These are phyloP conservation scores for Rhodofomes roseus DNA, from an alignment of 1,284 basidiomycete species.

Conservation along the genomic window DNA sequence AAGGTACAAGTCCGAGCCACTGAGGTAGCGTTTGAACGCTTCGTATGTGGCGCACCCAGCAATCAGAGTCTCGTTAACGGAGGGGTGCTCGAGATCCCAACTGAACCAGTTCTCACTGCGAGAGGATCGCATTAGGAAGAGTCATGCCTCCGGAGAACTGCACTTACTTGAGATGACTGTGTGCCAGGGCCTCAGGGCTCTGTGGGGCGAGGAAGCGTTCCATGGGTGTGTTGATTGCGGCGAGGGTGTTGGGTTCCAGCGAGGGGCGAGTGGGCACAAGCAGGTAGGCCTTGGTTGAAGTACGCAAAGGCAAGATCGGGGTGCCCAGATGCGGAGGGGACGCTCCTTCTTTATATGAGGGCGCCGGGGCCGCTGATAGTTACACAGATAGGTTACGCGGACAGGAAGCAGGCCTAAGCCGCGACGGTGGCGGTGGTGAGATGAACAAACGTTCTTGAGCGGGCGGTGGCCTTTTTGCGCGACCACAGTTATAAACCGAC, in stretches of 20 bases:
- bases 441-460: conserved; percentile 21
- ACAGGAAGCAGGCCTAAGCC: neutral
- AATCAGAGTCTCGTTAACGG: conserved; percentile 68
- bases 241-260: neutral
- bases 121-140: conserved; percentile 12
- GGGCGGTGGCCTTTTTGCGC: conserved; percentile 1
- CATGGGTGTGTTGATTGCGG: conserved; percentile 34
- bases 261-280: neutral
- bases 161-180: conserved; percentile 63
- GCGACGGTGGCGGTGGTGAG: conserved; percentile 5
- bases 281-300: conserved; percentile 3
- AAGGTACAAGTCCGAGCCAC: conserved; percentile 59
- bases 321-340: conserved; percentile 3
- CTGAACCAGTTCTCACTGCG: conserved; percentile 59
- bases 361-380: conserved; percentile 4
- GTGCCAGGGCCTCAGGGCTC: conserved; percentile 68
- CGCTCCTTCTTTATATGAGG: conserved; percentile 12
- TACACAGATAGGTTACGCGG: conserved; percentile 9
- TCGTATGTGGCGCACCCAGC: conserved; percentile 54
- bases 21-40: conserved; percentile 36
- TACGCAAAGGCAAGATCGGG: neutral
- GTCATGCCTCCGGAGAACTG: conserved; percentile 6
- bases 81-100: conserved; percentile 66
- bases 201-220: conserved; percentile 70
- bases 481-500: conserved; percentile 8